Percentiles rank a stretch among this genome's conserved stretches.
Evolutionary conservation across 176 grass and related monocot species (phyloP).

Genomic region (Oryza nivara): DNA sequence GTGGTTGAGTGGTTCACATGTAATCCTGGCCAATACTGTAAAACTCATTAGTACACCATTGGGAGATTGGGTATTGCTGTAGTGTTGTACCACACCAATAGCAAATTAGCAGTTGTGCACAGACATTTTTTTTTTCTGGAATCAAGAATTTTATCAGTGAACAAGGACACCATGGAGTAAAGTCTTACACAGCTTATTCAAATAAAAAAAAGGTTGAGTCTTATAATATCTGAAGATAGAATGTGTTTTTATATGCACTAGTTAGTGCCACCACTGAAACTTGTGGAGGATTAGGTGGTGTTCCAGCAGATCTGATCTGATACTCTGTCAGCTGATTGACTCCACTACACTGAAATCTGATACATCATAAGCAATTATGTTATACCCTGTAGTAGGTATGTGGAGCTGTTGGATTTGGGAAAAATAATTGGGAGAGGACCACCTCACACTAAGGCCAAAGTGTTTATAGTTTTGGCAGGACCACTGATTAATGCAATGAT

Average conservation of each 20-base stretch:
- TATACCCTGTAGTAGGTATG: slow-evolving; percentile 40
- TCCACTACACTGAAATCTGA: slow-evolving; percentile 44
- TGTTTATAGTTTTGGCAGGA: slow-evolving; percentile 47
- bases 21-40: not conserved
- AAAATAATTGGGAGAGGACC: slow-evolving; percentile 44
- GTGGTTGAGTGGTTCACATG: not conserved
- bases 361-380: slow-evolving; percentile 38
- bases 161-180: slow-evolving; percentile 23
- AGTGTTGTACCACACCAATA: not conserved
- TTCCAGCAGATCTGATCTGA: slow-evolving; percentile 50
- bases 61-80: not conserved
- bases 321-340: slow-evolving; percentile 28
- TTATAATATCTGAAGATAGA: slow-evolving; percentile 40
- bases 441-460: slow-evolving; percentile 44
- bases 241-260: slow-evolving; percentile 31
- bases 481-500: slow-evolving; percentile 48
- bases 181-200: not conserved
- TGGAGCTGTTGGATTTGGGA: slow-evolving; percentile 39
- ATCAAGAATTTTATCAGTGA: not conserved
- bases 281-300: slow-evolving; percentile 37
- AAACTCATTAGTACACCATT: not conserved
- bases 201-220: slow-evolving; percentile 3
- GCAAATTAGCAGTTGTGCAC: not conserved
- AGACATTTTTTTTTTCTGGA: not conserved
- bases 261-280: slow-evolving; percentile 40